phyloP scores from a whole-genome alignment of 2,329 filamentous ascomycete species.

The Xylariaceae sp. region DNA sequence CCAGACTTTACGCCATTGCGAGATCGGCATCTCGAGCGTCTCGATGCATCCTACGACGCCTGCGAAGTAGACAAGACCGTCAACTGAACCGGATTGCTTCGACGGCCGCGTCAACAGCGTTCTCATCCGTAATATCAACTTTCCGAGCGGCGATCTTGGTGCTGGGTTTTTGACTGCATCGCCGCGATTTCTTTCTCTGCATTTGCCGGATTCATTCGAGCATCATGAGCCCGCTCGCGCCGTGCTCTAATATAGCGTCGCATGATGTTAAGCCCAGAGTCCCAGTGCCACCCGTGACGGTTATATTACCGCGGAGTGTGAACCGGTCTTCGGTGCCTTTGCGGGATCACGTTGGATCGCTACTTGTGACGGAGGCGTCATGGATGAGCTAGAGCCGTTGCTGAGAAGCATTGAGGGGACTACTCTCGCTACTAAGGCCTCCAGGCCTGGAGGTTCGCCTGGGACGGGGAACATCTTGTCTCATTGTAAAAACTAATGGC shows the following conservation, averaged over 20 bases:
- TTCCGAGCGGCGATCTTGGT: constrained; percentile 2
- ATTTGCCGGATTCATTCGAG: constrained; percentile 5
- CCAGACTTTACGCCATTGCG: constrained; percentile 10
- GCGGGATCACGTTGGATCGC: background rate
- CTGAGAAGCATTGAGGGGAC: constrained; percentile 7
- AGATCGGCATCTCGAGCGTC: constrained; percentile 9
- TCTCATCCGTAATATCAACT: constrained; percentile 8
- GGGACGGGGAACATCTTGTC: constrained; percentile 4
- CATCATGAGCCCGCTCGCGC: constrained; percentile 9
- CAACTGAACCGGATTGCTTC: constrained; percentile 7
- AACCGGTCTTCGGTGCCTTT: constrained; percentile 4
- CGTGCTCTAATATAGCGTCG: constrained; percentile 9
- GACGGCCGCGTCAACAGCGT: constrained; percentile 2
- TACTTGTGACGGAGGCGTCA: constrained; percentile 7
- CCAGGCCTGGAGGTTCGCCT: constrained; percentile 2
- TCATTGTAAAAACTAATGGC: no score
- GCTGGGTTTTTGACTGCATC: constrained; percentile 2
- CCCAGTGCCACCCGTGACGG: constrained; percentile 6
- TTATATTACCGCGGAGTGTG: constrained; percentile 5
- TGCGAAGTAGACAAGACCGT: constrained; percentile 7
- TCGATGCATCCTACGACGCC: constrained; percentile 10
- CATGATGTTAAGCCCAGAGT: constrained; percentile 4
- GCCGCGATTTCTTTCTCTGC: constrained; percentile 7
- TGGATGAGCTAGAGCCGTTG: constrained; percentile 6
- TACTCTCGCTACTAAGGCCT: constrained; percentile 1